Evolutionary conservation across 495 filamentous ascomycete genomes (phyloP).

Genomic region (Trichoderma asperelloides): DNA sequence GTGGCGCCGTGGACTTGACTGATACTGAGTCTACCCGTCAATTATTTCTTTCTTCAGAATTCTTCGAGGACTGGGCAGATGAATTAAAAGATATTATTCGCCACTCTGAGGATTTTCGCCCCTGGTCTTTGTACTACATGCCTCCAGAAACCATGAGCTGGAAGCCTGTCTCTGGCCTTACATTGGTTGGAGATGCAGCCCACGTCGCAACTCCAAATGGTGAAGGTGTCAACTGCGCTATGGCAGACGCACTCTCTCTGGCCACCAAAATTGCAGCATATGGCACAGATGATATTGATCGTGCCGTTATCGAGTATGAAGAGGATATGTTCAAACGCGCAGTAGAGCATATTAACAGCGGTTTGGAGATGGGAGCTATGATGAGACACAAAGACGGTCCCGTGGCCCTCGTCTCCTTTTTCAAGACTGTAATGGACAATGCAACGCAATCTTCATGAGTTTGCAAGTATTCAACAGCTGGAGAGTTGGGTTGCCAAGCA

Average conservation of each 20-base stretch:
- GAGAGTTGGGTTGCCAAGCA: too few relatives aligned
- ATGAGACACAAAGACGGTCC: slow-evolving; percentile 13
- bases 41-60: slow-evolving; percentile 16
- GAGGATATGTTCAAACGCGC: slow-evolving; percentile 19
- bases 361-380: slow-evolving; percentile 12
- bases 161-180: slow-evolving; percentile 29
- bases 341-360: slow-evolving; percentile 13
- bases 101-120: slow-evolving; percentile 20
- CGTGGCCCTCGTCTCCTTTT: not conserved
- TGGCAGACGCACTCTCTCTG: slow-evolving; percentile 21
- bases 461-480: not conserved
- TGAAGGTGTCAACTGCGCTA: slow-evolving; percentile 28
- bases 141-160: slow-evolving; percentile 16
- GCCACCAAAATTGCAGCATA: slow-evolving; percentile 15
- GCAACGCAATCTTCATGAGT: not conserved
- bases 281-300: slow-evolving; percentile 18
- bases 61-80: slow-evolving; percentile 20
- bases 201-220: slow-evolving; percentile 30
- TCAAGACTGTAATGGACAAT: not conserved
- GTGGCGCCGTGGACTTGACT: slow-evolving; percentile 13
- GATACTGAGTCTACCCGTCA: slow-evolving; percentile 14
- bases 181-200: slow-evolving; percentile 52
- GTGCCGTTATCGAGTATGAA: slow-evolving; percentile 18
- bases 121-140: slow-evolving; percentile 24
- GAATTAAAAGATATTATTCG: slow-evolving; percentile 20